phyloP scores from a whole-genome alignment of 2,329 filamentous ascomycete genomes.

The Arthrinium puccinioides region DNA sequence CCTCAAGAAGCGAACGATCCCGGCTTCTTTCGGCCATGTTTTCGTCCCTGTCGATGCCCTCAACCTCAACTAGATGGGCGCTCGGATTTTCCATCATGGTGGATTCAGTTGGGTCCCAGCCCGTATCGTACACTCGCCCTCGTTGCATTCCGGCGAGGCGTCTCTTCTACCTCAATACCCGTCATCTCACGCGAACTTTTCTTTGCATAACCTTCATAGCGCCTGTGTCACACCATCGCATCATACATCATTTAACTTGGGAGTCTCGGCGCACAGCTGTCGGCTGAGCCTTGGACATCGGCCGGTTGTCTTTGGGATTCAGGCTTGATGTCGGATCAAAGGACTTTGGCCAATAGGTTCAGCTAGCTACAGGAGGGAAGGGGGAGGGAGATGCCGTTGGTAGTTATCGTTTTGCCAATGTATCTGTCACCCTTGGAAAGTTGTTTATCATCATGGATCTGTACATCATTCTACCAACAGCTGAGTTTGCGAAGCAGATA shows the following conservation, averaged over 20 bases:
- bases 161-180: neutral
- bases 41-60: slow-evolving; percentile 3
- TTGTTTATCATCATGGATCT: neutral
- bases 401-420: too few species aligned
- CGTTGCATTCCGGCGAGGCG: neutral
- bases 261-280: slow-evolving; percentile 3
- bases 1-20: neutral
- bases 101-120: neutral
- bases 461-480: slow-evolving; percentile 1
- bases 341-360: neutral
- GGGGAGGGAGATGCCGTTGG: neutral
- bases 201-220: slow-evolving; percentile 2
- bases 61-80: neutral
- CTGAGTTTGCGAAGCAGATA: neutral
- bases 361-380: neutral
- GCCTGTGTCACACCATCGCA: neutral
- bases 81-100: neutral
- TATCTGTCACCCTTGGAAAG: neutral
- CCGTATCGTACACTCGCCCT: neutral
- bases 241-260: slow-evolving; percentile 4
- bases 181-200: slow-evolving; percentile 1
- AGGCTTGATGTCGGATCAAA: slow-evolving; percentile 3
- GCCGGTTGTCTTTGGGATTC: neutral
- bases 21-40: slow-evolving; percentile 3
- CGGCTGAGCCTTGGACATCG: neutral